Evolutionary conservation across 352 stramenopile genomes (phyloP).

Genomic region (Globisporangium megalacanthum): DNA sequence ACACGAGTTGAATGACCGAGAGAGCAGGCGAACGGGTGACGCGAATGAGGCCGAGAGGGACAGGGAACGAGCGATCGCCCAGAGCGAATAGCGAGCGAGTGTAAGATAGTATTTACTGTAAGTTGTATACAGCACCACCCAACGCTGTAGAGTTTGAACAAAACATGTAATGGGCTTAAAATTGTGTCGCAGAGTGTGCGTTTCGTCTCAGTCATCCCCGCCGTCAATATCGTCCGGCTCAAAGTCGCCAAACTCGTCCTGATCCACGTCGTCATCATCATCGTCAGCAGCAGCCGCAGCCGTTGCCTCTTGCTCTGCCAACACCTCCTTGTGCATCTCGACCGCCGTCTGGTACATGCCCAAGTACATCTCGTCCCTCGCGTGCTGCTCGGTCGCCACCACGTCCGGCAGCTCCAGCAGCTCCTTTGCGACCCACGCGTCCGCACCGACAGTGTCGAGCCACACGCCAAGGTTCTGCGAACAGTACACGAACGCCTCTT

Average conservation of each 20-base stretch:
- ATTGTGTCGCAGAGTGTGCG: no score
- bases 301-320: conserved; percentile 23
- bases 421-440: conserved; percentile 83
- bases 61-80: no score
- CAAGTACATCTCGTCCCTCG: conserved; percentile 75
- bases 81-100: no score
- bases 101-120: no score
- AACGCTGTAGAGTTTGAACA: no score
- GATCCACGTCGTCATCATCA: conserved; percentile 31
- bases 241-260: conserved; percentile 42
- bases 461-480: conserved; percentile 79
- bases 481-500: conserved; percentile 80
- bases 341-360: conserved; percentile 85
- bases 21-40: background rate
- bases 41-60: no score
- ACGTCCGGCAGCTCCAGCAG: conserved; percentile 42
- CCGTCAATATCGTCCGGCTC: conserved; percentile 49
- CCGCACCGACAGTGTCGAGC: conserved; percentile 76
- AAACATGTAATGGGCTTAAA: no score
- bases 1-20: background rate
- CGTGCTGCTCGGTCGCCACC: conserved; percentile 45
- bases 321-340: conserved; percentile 79
- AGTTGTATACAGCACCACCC: no score
- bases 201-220: conserved; percentile 29
- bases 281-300: conserved; percentile 22